phyloP scores from a whole-genome alignment of 2,329 filamentous ascomycete genomes.

The Neopestalotiopsis rosae region DNA sequence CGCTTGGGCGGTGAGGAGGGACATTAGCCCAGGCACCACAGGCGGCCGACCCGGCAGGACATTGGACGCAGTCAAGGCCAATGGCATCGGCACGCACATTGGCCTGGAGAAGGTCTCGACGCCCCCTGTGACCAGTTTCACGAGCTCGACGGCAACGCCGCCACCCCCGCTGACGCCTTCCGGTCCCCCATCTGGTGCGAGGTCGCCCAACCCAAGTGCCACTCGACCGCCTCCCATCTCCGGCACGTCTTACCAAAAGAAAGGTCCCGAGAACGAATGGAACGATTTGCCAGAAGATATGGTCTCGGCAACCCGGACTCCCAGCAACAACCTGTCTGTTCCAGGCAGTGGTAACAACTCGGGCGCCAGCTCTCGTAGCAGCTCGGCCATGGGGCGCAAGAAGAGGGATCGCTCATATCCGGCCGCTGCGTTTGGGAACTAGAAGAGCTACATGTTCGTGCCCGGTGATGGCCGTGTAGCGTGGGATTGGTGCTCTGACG shows the following conservation, averaged over 20 bases:
- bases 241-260: constrained; percentile 62
- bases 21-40: constrained; percentile 37
- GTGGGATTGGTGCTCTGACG: background rate
- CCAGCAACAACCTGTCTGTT: constrained; percentile 22
- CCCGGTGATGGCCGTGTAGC: background rate
- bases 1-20: constrained; percentile 63
- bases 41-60: constrained; percentile 21
- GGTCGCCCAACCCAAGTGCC: constrained; percentile 21
- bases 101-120: constrained; percentile 7
- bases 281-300: constrained; percentile 70
- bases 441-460: constrained; percentile 18
- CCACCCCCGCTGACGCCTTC: constrained; percentile 12
- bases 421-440: constrained; percentile 63
- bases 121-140: constrained; percentile 10
- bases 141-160: constrained; percentile 20
- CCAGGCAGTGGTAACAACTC: constrained; percentile 41
- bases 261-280: constrained; percentile 66
- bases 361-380: constrained; percentile 60
- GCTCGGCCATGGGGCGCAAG: constrained; percentile 53
- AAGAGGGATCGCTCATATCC: constrained; percentile 68
- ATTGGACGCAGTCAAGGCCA: constrained; percentile 17
- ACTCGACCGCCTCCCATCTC: constrained; percentile 36
- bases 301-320: constrained; percentile 27
- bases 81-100: constrained; percentile 10
- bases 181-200: background rate